Percentiles rank a stretch among this genome's conserved stretches.
Evolutionary conservation across 2,329 filamentous ascomycete genomes (phyloP).

Genomic region (Xylariomycetidae sp.): DNA sequence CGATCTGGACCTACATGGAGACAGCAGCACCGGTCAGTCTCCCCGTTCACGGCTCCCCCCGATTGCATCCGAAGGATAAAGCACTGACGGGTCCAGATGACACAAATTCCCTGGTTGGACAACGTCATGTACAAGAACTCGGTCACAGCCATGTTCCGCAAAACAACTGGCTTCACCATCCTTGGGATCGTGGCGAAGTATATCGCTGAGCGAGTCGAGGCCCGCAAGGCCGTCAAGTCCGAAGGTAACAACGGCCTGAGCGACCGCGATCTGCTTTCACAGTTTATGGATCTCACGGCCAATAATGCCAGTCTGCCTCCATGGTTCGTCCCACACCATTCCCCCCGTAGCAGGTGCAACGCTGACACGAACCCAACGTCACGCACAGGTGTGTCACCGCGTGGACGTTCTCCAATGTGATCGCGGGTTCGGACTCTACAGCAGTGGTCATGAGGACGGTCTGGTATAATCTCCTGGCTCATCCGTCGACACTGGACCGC

Average conservation of each 20-base stretch:
- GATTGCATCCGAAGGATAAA: too few relatives aligned
- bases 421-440: constrained; percentile 12
- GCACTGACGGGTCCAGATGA: constrained; percentile 11
- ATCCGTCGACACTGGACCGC: background rate
- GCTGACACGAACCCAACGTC: background rate
- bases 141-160: constrained; percentile 5
- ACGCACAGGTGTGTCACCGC: constrained; percentile 16
- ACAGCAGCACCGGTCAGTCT: constrained; percentile 16
- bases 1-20: constrained; percentile 18
- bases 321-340: too few relatives aligned
- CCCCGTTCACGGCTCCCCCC: background rate
- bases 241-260: too few relatives aligned
- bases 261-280: too few relatives aligned
- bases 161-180: constrained; percentile 4
- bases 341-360: too few relatives aligned
- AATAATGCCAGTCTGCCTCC: constrained; percentile 11
- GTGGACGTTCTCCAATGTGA: constrained; percentile 14
- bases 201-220: too few relatives aligned
- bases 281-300: too few relatives aligned
- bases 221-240: too few relatives aligned
- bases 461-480: background rate
- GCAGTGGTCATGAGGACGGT: constrained; percentile 23
- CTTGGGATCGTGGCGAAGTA: too few relatives aligned
- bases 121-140: constrained; percentile 15
- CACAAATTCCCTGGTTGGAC: constrained; percentile 24